Conservation (phyloP, 306 rosid genomes). For the Astragalus glycyphyllos region DNA sequence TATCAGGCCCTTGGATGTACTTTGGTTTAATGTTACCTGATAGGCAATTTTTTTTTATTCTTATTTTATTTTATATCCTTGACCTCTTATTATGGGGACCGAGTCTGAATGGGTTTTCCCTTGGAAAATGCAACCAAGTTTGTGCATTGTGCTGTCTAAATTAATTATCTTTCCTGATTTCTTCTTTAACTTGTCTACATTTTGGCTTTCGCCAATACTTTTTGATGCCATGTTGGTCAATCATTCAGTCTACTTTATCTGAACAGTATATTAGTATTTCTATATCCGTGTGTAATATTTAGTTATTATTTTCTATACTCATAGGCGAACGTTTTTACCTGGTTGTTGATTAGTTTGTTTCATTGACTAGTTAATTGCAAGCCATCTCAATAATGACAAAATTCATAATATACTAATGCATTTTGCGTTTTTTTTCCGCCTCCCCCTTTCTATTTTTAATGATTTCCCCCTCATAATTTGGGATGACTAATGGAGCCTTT, state of each 20-base stretch:
- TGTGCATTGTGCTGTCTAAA: background rate
- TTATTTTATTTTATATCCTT: background rate
- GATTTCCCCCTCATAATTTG: background rate
- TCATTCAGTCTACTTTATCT: background rate
- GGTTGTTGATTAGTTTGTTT: background rate
- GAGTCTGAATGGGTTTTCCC: background rate
- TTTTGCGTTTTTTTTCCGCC: background rate
- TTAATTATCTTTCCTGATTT: conserved; percentile 4
- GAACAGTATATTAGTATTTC: conserved; percentile 2
- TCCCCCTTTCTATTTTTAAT: conserved; percentile 1
- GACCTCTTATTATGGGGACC: conserved; percentile 9
- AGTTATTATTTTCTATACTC: background rate
- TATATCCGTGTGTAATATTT: conserved; percentile 1
- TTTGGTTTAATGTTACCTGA: conserved; percentile 24
- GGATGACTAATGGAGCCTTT: conserved; percentile 42
- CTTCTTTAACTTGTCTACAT: conserved; percentile 14
- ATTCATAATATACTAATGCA: background rate
- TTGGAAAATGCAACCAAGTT: background rate
- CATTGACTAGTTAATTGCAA: background rate
- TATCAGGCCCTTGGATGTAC: background rate
- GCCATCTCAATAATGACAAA: background rate
- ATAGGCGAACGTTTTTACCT: background rate
- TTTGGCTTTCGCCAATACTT: conserved; percentile 2
- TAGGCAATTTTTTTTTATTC: conserved; percentile 25
- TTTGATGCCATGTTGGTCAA: conserved; percentile 2